Base-by-base conservation (phyloP, 257 asterid species). In the Osmanthus fragrans region DNA sequence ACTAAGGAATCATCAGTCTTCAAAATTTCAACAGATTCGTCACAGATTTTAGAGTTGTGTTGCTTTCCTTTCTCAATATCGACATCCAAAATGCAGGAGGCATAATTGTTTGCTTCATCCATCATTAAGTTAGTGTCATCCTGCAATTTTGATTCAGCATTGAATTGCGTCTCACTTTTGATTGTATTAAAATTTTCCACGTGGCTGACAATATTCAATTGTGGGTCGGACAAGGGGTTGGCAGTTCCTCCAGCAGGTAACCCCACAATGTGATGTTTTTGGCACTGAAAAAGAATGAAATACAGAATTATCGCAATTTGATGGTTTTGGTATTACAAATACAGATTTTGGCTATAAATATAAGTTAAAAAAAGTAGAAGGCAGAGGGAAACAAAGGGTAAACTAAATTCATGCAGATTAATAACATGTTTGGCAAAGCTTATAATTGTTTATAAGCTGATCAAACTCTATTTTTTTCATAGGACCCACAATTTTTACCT, bases 61-160 rank as follows among this genome's bases (percentile, higher is more conserved):
- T 83, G 73, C 72, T 78, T 89, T 73, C 97, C 96, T 79, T 92
- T 87, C 88, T 92, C 99, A 72, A 90, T 78, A 76, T 90, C 97
- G 19, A 85, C 74, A 74, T 84, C 89, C 78, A 86, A 42, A 75
- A 81, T 32, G 76, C 82, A 80, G 45, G 89, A 80, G 32, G 80
- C 85, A 77, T 86, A 77, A 70, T 70, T 82, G 76, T 84, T 86
- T 78, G 78, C 73, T 72, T 81, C 81, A 75, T 85, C 94, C 82
- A 81, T 85, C 78, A 82, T 88, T 73, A 82, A 73, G 71, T 79
- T 84, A 81, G 85, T 63, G 36, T 73, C 82, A 67, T 68, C 84
- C 74, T 70, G 90, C 75, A 85, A 78, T 76, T 75, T 82, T 66
- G 90, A 80, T 75, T 81, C 82, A 54, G 79, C 40, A 82, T 81